Evolutionary conservation across 441 rosid species (phyloP).

Genomic region (Gossypium gossypioides): DNA sequence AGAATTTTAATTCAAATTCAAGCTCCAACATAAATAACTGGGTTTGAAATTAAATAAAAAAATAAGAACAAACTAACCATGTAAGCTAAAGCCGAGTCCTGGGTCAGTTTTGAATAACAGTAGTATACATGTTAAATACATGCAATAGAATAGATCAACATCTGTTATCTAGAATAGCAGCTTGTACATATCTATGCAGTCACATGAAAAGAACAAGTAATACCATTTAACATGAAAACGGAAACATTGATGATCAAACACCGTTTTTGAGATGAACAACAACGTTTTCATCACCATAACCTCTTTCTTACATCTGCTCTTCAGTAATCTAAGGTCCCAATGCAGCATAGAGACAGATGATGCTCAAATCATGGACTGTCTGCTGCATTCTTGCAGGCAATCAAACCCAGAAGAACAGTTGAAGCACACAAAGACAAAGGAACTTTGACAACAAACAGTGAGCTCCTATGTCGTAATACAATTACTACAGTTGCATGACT

Average conservation of each 20-base stretch:
- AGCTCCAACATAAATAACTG: too few species aligned
- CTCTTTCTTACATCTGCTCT: background rate
- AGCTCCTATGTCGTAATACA: conserved; percentile 16
- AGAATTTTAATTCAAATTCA: too few species aligned
- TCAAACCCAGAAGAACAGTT: background rate
- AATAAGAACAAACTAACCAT: background rate
- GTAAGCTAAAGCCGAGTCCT: background rate
- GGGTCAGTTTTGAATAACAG: background rate
- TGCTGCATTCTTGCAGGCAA: background rate
- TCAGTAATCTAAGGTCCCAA: background rate
- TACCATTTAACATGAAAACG: background rate
- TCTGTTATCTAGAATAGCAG: background rate
- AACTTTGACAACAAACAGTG: background rate
- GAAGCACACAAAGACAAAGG: background rate
- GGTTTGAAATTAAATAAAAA: too few species aligned
- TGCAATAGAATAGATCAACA: background rate
- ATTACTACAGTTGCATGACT: background rate
- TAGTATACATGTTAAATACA: background rate
- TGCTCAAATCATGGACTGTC: background rate
- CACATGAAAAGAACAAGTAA: background rate
- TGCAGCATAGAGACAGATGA: background rate
- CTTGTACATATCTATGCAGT: background rate
- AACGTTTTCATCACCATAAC: background rate
- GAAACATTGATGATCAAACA: background rate
- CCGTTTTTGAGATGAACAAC: background rate